Evolutionary conservation across 2,329 filamentous ascomycete species (phyloP), one percentile per base, ranked within the genome.

Genomic region (Leptographium radiaticola): DNA sequence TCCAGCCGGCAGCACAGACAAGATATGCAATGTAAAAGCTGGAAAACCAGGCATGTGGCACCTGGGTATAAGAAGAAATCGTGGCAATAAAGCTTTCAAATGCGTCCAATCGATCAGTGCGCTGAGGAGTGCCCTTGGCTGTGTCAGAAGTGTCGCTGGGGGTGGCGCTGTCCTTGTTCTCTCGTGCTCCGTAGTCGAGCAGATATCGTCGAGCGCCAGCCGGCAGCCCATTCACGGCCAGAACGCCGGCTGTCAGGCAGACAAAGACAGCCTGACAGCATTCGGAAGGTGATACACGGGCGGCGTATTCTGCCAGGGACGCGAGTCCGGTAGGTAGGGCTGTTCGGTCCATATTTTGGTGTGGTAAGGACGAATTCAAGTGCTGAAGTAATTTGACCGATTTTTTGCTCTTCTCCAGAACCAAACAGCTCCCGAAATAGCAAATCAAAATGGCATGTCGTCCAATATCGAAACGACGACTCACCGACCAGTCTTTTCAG

Each of bases 21-120:
- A 89, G 70, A 4, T 87, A 91, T 39, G 82, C 66, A 52, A 86
- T 64, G 66, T 98, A 97, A 70, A 95, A 97, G 61, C 93, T 86
- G 45, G 76, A 77, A 67, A 97, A 97, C 83, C 87, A 97, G 57
- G 78, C 78, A 69, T 97, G 93, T 25, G 91, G 89, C 33, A 60
- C 58, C 53, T 59, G 54, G 15, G 45, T 45, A 20, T 50, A 52
- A 9, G 53, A 49, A 6, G 55, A 47, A 3, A 49, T 18, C n/a
- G 51, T 50, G 11, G 54, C 54, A 1, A 55, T 51, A 3, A 49
- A 15, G 15, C 50, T 51, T 36, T 57, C 39, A 16, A 61, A 20
- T 20, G 43, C 11, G 44, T 40, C 49, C 16, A 18, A 39, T 34
- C 49, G 16, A 34, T 42, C 25, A 20, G 12, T 16, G 10, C 16